Conservation (phyloP, 495 filamentous ascomycete genomes). For the Neurospora sp. region DNA sequence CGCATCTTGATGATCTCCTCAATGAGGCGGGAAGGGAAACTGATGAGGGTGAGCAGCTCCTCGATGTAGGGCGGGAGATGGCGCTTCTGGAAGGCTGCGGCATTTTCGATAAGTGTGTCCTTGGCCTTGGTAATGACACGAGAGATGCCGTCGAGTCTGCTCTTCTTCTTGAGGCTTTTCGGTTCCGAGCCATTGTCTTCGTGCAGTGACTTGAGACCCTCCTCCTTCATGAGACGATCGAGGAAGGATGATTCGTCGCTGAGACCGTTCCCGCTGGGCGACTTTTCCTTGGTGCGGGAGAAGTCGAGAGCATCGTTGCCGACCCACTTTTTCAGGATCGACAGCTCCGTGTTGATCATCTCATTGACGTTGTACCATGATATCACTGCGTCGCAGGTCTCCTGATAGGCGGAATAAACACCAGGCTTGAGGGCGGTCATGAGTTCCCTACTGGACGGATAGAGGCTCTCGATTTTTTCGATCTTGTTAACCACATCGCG, state of each 20-base stretch:
- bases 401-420: slow-evolving; percentile 60
- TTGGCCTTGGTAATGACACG: slow-evolving; percentile 89
- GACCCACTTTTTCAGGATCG: slow-evolving; percentile 87
- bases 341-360: slow-evolving; percentile 89
- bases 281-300: slow-evolving; percentile 48
- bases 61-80: slow-evolving; percentile 96
- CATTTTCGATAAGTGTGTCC: slow-evolving; percentile 77
- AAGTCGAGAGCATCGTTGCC: slow-evolving; percentile 95
- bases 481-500: slow-evolving; percentile 80
- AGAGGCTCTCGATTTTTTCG: slow-evolving; percentile 74
- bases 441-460: slow-evolving; percentile 67
- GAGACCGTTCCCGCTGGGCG: slow-evolving; percentile 52
- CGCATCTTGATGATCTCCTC: slow-evolving; percentile 94
- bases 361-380: slow-evolving; percentile 98
- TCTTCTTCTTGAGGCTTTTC: slow-evolving; percentile 44
- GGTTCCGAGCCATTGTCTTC: slow-evolving; percentile 45
- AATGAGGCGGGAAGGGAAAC: slow-evolving; percentile 89
- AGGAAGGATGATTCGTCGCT: slow-evolving; percentile 85
- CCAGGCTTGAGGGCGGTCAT: slow-evolving; percentile 59
- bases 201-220: slow-evolving; percentile 84
- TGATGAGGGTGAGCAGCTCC: slow-evolving; percentile 88
- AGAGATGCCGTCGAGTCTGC: slow-evolving; percentile 75
- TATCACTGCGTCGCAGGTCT: slow-evolving; percentile 77
- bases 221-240: slow-evolving; percentile 96
- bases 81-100: slow-evolving; percentile 73